Conservation (phyloP, 768 basidiomycete genomes). For the Rhodotorula babjevae region DNA sequence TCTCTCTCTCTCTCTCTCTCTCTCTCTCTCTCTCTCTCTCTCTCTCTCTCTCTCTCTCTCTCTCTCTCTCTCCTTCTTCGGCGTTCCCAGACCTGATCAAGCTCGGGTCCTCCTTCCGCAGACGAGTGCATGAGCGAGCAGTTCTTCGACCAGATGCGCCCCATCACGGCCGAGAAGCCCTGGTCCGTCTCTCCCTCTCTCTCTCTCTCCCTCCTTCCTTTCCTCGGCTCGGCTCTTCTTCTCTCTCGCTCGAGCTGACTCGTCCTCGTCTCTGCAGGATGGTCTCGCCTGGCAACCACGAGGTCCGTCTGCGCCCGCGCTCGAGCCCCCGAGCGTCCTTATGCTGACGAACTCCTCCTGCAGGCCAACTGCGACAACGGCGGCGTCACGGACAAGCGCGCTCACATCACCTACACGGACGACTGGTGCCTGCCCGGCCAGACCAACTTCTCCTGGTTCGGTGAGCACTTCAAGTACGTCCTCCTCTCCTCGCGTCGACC, state of each 20-base stretch:
- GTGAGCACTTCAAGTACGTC: background rate
- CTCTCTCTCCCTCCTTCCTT: background rate
- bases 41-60: too few species aligned
- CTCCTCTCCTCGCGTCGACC: background rate
- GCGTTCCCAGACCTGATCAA: too few species aligned
- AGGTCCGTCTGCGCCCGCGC: conserved; percentile 21
- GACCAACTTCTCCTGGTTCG: background rate
- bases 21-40: too few species aligned
- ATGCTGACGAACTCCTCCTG: background rate
- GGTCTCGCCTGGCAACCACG: conserved; percentile 44
- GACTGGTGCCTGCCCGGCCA: conserved; percentile 4
- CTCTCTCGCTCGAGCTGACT: too few species aligned
- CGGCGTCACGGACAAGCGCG: conserved; percentile 8
- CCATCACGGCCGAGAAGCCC: conserved; percentile 29
- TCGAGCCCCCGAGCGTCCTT: background rate
- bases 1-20: too few species aligned
- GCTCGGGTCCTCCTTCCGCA: background rate
- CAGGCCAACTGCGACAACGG: conserved; percentile 28
- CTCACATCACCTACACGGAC: conserved; percentile 18
- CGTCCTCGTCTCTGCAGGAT: background rate
- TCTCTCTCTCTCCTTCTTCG: too few species aligned
- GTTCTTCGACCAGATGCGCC: conserved; percentile 37
- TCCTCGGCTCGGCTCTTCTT: too few species aligned
- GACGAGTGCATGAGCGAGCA: conserved; percentile 35
- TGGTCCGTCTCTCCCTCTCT: background rate